phyloP scores from a whole-genome alignment of 805 yeast species.

The Ogataea trehaloabstinens region DNA sequence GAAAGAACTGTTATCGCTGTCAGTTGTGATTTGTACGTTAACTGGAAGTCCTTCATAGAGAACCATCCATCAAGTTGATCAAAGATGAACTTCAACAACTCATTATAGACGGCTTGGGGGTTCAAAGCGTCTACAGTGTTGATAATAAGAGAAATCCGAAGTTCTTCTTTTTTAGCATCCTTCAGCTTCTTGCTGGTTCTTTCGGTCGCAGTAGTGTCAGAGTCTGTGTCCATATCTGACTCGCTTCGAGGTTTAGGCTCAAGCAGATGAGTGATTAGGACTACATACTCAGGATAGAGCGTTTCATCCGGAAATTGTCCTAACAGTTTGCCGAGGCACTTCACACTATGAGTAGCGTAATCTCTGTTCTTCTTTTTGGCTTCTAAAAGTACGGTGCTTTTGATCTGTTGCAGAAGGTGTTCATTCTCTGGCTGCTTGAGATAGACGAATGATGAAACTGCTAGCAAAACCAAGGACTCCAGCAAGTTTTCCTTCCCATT shows the following conservation, averaged over 20 bases:
- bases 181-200: constrained; percentile 16
- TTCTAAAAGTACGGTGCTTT: constrained; percentile 52
- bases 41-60: constrained; percentile 14
- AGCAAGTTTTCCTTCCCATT: constrained; percentile 78
- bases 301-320: constrained; percentile 30
- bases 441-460: constrained; percentile 42
- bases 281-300: constrained; percentile 38
- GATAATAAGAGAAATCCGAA: constrained; percentile 12
- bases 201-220: constrained; percentile 30
- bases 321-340: constrained; percentile 49
- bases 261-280: constrained; percentile 23
- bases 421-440: constrained; percentile 27
- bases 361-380: constrained; percentile 61
- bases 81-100: constrained; percentile 36
- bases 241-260: constrained; percentile 24
- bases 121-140: constrained; percentile 28
- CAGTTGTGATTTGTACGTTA: constrained; percentile 18
- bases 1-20: constrained; percentile 8
- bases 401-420: constrained; percentile 37
- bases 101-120: constrained; percentile 47
- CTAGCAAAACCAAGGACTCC: constrained; percentile 62
- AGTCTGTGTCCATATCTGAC: constrained; percentile 39
- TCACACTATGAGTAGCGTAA: constrained; percentile 58
- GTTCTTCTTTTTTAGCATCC: constrained; percentile 19
- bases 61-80: constrained; percentile 29